These are phyloP conservation scores for Terana coerulea DNA, from an alignment of 768 basidiomycete genomes.

Conservation along the genomic window DNA sequence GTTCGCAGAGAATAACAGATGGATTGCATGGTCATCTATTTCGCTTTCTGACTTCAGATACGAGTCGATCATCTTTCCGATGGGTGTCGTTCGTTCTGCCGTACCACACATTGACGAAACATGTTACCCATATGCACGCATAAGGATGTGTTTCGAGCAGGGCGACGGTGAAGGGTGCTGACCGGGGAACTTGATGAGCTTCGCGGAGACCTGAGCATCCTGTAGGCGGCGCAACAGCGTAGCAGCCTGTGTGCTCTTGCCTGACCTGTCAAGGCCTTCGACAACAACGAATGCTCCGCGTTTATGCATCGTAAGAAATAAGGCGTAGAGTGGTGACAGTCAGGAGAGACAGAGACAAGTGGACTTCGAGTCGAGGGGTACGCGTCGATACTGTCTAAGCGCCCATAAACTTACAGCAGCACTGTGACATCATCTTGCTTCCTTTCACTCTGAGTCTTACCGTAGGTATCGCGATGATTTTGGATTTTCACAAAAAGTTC, in stretches of 20 bases:
- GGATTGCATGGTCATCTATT: slow-evolving; percentile 87
- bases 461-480: not conserved
- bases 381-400: not conserved
- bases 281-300: slow-evolving; percentile 84
- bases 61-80: slow-evolving; percentile 89
- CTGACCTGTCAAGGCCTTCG: slow-evolving; percentile 94
- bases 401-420: not conserved
- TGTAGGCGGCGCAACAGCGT: slow-evolving; percentile 55
- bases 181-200: slow-evolving; percentile 91
- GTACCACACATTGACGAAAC: not conserved
- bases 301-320: slow-evolving; percentile 10
- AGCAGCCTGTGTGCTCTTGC: slow-evolving; percentile 86
- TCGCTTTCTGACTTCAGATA: slow-evolving; percentile 84
- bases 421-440: not conserved
- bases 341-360: not conserved
- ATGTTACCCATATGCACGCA: not conserved
- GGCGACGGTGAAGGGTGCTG: slow-evolving; percentile 19
- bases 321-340: no score
- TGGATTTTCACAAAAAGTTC: not conserved
- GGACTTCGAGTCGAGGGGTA: not conserved
- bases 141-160: not conserved
- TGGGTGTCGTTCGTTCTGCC: slow-evolving; percentile 84
- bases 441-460: not conserved
- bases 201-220: slow-evolving; percentile 39
- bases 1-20: slow-evolving; percentile 95